Percentiles rank a stretch among this genome's conserved stretches.
Evolutionary conservation across 2,329 filamentous ascomycete species (phyloP).

Genomic region (Cladophialophora immunda): DNA sequence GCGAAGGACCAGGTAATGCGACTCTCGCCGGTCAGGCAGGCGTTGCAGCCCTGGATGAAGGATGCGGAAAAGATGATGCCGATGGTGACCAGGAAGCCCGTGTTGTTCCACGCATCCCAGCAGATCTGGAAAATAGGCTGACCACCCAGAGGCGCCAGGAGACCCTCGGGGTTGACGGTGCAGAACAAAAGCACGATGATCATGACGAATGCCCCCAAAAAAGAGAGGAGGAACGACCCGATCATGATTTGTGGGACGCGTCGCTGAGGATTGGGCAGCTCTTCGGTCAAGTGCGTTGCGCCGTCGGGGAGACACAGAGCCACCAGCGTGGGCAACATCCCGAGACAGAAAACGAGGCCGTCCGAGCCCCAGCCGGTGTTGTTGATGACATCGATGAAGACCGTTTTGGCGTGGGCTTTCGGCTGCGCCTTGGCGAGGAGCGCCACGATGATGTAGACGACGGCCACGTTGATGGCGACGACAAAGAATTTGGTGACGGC

Average conservation of each 20-base stretch:
- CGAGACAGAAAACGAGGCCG: conserved; percentile 35
- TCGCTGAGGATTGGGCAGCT: conserved; percentile 25
- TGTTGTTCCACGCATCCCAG: conserved; percentile 9
- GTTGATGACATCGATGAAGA: conserved; percentile 37
- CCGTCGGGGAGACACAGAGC: conserved; percentile 23
- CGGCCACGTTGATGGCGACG: conserved; percentile 31
- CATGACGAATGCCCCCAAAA: conserved; percentile 26
- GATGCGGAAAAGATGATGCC: conserved; percentile 1
- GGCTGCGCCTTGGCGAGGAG: conserved; percentile 38
- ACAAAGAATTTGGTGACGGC: conserved; percentile 27
- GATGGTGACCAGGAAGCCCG: conserved; percentile 1
- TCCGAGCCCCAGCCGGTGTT: conserved; percentile 41
- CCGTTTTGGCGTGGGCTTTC: conserved; percentile 27
- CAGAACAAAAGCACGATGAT: conserved; percentile 30
- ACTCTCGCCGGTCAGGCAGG: background rate
- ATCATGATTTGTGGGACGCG: conserved; percentile 31
- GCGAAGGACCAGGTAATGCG: conserved; percentile 18
- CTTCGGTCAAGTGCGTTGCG: conserved; percentile 32
- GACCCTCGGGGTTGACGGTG: conserved; percentile 12
- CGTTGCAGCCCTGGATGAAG: background rate
- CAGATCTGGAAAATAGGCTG: conserved; percentile 23
- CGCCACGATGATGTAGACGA: conserved; percentile 41
- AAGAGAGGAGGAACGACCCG: conserved; percentile 17
- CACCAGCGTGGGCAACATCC: conserved; percentile 17
- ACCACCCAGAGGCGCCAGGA: conserved; percentile 15